A percentile compares a stretch with the other conserved stretches of the same genome.
These are phyloP conservation scores for Cymbopogon flexuosus DNA, from an alignment of 202 grass and related monocot species.

Conservation along the genomic window DNA sequence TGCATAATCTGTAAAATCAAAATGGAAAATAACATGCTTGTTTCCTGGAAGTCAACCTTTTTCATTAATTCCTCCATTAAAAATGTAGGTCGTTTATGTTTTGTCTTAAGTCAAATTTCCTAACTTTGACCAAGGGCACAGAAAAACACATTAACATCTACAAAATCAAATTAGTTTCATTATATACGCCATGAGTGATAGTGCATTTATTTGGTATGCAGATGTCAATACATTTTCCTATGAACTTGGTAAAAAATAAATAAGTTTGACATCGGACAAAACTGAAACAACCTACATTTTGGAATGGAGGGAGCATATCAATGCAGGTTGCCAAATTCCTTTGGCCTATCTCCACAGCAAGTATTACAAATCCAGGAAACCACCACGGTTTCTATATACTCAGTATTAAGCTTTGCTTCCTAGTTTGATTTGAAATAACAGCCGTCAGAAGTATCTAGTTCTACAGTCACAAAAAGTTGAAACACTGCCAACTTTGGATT, in stretches of 20 bases:
- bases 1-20: background rate
- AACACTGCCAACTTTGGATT: background rate
- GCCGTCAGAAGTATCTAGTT: background rate
- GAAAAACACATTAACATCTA: background rate
- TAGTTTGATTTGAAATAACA: background rate
- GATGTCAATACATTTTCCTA: background rate
- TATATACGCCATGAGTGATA: background rate
- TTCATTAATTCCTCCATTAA: background rate
- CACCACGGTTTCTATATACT: background rate
- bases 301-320: background rate
- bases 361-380: background rate
- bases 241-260: background rate
- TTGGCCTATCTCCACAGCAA: background rate
- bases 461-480: background rate
- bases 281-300: background rate
- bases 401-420: background rate
- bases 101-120: background rate
- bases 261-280: background rate
- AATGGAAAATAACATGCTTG: background rate
- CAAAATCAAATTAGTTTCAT: background rate
- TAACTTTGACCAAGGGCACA: no score
- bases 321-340: background rate
- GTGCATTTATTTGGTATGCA: background rate
- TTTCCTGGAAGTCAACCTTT: background rate
- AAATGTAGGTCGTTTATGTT: background rate